A percentile compares a stretch with the other conserved stretches of the same genome.
Evolutionary conservation across 306 rosid genomes (phyloP).

Genomic region (Malus sieversii): DNA sequence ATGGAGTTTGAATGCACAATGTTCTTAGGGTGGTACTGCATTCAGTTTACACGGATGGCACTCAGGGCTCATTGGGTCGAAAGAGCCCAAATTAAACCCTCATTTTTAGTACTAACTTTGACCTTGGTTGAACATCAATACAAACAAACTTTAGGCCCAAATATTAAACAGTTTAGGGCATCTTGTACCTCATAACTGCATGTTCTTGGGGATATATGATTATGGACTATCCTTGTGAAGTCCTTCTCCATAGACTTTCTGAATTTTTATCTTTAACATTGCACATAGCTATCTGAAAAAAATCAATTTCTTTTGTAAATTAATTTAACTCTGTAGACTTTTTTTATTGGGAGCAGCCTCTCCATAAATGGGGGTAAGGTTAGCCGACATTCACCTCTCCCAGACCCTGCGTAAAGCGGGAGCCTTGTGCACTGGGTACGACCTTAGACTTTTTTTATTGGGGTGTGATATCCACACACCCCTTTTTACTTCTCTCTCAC

Average conservation of each 20-base stretch:
- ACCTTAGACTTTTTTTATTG: too few species aligned
- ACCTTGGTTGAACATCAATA: neutral
- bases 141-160: neutral
- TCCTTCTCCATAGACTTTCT: neutral
- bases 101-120: neutral
- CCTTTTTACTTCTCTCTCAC: too few species aligned
- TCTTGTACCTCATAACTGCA: neutral
- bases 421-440: too few species aligned
- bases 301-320: neutral
- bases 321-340: neutral
- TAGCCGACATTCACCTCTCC: too few species aligned
- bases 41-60: neutral
- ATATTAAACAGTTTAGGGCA: neutral
- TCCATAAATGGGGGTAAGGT: too few species aligned
- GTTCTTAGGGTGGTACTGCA: neutral
- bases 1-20: neutral
- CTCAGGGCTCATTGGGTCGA: neutral
- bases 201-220: neutral
- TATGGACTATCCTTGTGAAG: neutral
- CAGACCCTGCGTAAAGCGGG: too few species aligned
- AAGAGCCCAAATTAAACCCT: neutral
- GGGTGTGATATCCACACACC: too few species aligned
- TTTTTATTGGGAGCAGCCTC: neutral
- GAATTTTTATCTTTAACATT: neutral
- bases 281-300: neutral